Percentiles rank a stretch among this genome's conserved stretches.
These are phyloP conservation scores for Hygrocybe punicea DNA, from an alignment of 768 basidiomycete species.

Conservation along the genomic window DNA sequence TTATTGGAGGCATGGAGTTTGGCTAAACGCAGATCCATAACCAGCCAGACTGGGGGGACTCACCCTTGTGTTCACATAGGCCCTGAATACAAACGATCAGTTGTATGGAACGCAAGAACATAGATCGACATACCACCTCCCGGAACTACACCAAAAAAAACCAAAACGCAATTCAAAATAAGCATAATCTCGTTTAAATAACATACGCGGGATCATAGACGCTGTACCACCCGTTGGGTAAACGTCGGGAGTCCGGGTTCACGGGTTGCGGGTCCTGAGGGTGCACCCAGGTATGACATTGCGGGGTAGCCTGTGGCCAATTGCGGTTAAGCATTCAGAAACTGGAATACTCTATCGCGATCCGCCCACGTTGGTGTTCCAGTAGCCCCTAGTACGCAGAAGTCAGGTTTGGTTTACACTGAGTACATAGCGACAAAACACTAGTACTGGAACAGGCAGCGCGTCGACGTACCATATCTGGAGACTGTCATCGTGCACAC, in stretches of 20 bases:
- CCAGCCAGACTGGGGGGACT: background rate
- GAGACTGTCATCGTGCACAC: background rate
- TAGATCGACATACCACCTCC: background rate
- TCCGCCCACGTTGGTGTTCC: background rate
- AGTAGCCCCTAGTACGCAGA: background rate
- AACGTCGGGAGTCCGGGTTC: background rate
- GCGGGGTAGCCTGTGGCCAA: background rate
- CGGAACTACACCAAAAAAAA: background rate
- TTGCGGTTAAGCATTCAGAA: background rate
- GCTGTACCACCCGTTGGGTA: constrained; percentile 1
- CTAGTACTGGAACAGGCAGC: background rate
- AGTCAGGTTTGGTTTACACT: too few species aligned
- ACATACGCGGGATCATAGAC: background rate
- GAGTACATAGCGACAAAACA: too few species aligned
- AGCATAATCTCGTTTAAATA: too few species aligned
- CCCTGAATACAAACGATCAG: background rate
- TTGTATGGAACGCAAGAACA: background rate
- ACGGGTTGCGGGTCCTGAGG: background rate
- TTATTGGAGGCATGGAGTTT: background rate
- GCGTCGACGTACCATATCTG: background rate
- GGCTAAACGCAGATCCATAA: background rate
- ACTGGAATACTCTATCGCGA: background rate
- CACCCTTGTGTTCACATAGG: background rate
- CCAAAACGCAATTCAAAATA: too few species aligned
- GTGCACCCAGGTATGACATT: background rate